Evolutionary conservation across 2,329 filamentous ascomycete genomes (phyloP).

Genomic region (Dactylonectria estremocensis): DNA sequence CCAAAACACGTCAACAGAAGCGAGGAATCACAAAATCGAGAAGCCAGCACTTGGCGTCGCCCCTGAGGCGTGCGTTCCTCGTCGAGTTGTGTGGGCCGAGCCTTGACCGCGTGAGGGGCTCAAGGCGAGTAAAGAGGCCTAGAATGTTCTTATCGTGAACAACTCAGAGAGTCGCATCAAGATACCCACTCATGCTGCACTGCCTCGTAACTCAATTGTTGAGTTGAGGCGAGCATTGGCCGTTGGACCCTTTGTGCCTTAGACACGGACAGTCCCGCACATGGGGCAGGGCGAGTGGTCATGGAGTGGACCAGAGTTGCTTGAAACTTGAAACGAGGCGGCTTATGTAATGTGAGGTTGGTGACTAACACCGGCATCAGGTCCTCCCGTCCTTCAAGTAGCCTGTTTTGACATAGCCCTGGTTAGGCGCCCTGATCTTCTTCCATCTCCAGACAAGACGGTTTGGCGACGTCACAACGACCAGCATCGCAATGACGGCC

Average conservation of each 20-base stretch:
- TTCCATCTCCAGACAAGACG: conserved; percentile 22
- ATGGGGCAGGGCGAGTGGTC: conserved; percentile 34
- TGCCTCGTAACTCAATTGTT: neutral
- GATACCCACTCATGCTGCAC: conserved; percentile 2
- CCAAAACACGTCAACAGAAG: conserved; percentile 30
- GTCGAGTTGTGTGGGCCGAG: conserved; percentile 2
- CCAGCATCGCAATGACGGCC: conserved; percentile 24
- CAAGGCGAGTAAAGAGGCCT: conserved; percentile 11
- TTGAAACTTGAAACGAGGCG: conserved; percentile 23
- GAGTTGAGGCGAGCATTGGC: conserved; percentile 13
- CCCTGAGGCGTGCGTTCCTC: conserved; percentile 14
- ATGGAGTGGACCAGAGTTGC: conserved; percentile 27
- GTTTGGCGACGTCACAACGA: conserved; percentile 31
- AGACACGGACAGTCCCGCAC: conserved; percentile 28
- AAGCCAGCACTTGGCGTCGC: conserved; percentile 15
- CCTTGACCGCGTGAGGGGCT: conserved; percentile 18
- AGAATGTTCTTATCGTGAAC: conserved; percentile 8
- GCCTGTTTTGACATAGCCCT: neutral
- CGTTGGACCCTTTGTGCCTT: neutral
- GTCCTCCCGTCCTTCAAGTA: conserved; percentile 23
- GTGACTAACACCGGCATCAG: conserved; percentile 24
- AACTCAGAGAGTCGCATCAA: conserved; percentile 23
- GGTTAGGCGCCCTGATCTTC: neutral
- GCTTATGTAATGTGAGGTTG: conserved; percentile 40
- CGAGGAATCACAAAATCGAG: conserved; percentile 18